Evolutionary conservation across 306 rosid genomes (phyloP), one percentile per base, ranked within the genome.

Genomic region (Rubus parviflorus): DNA sequence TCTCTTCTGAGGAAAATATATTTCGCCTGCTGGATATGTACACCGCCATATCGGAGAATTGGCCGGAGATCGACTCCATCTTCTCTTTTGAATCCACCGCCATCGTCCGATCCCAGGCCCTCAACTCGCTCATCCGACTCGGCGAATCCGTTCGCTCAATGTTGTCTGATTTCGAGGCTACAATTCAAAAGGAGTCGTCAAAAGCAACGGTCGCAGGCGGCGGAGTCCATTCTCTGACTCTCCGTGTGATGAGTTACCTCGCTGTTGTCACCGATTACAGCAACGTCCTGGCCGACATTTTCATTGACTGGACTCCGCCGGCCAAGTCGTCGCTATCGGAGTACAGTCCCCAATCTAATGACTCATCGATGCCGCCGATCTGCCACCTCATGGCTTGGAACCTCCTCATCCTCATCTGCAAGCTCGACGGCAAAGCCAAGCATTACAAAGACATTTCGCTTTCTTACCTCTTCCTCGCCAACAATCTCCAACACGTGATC

Each of bases 1-100:
- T 23, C 13, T 76, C 69, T 0, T 64, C 69, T 22, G 74, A 91
- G 12, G 90, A 90, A 60, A 93, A 83, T 48, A 79, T 94, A 1
- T 91, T 91, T 54, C 83, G 90, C 3, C 41, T 86, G 38, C 98
- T 94, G 7, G 96, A 88, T 47, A 87, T 91, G 91, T 85, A 87
- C 73, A 51, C 84, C 0, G 80, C 77, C 0, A 79, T 87, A 40
- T 70, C 83, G 12, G 83, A 76, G 10, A 72, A 80, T 14, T 81
- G 73, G 86, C 83, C 94, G 56, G 93, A 91, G 62, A 90, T 94
- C 52, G 97, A 94, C 46, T 76, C 88, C 8, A 87, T 86, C 2
- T 94, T 94, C 70, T 75, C 86, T 0, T 87, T 74, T 20, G 88
- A 86, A 3, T 85, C 93, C 20, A 76, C 86, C 37, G 63, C 87